A percentile compares a stretch with the other conserved stretches of the same genome.
phyloP scores from a whole-genome alignment of 495 filamentous ascomycete genomes.

The Hypoxylon trugodes region DNA sequence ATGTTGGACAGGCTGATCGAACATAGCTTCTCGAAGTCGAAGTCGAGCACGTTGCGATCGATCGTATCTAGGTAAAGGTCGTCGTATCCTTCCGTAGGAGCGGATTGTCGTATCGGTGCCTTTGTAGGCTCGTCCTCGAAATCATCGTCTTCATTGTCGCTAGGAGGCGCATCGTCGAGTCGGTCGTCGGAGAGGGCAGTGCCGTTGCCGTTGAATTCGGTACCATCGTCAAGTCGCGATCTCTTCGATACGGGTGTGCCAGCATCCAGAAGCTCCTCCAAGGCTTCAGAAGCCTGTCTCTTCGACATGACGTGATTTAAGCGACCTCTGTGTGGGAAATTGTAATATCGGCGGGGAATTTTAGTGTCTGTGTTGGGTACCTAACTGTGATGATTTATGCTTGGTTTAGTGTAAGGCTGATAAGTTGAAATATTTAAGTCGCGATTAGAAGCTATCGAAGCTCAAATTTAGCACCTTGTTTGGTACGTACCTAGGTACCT shows the following conservation, averaged over 20 bases:
- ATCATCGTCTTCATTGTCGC: slow-evolving; percentile 52
- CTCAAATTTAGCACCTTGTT: slow-evolving; percentile 17
- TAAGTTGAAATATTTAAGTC: slow-evolving; percentile 8
- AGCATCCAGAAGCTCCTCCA: slow-evolving; percentile 68
- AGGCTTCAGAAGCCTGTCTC: slow-evolving; percentile 75
- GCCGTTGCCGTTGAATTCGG: slow-evolving; percentile 45
- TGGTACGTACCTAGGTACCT: slow-evolving; percentile 22
- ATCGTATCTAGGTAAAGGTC: slow-evolving; percentile 99
- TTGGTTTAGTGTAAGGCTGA: slow-evolving; percentile 3
- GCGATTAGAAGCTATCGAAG: slow-evolving; percentile 35
- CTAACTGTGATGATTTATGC: background rate
- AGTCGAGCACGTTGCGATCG: slow-evolving; percentile 86
- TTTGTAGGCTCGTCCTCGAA: slow-evolving; percentile 56
- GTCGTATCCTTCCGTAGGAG: slow-evolving; percentile 86
- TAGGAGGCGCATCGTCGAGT: slow-evolving; percentile 51
- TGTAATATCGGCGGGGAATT: background rate
- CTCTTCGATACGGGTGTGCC: slow-evolving; percentile 82
- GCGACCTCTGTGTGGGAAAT: background rate
- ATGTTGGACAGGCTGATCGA: slow-evolving; percentile 95
- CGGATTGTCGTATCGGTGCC: slow-evolving; percentile 68
- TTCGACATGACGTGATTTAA: slow-evolving; percentile 68
- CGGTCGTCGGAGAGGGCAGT: slow-evolving; percentile 45
- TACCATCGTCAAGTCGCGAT: slow-evolving; percentile 69
- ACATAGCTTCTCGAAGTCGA: slow-evolving; percentile 98
- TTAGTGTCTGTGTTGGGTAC: background rate